These are phyloP conservation scores for Colletotrichum plurivorum DNA, from an alignment of 2,329 filamentous ascomycete species.

Conservation along the genomic window DNA sequence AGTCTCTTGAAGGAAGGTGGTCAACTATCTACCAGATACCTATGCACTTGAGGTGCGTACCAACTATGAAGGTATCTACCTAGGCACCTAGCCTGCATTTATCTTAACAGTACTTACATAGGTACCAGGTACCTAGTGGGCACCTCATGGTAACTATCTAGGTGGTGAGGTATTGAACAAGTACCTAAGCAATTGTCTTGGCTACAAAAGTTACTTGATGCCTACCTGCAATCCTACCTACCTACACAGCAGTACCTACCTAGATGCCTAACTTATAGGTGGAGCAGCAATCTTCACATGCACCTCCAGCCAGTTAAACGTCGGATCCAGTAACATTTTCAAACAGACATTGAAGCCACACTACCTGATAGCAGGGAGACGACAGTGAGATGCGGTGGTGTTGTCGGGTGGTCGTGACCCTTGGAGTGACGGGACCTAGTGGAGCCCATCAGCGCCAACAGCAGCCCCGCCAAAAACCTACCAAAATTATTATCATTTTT, in stretches of 20 bases:
- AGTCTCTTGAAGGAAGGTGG: too few species aligned
- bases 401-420: background rate
- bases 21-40: too few species aligned
- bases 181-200: background rate
- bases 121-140: too few species aligned
- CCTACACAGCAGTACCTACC: background rate
- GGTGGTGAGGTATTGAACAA: background rate
- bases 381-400: background rate
- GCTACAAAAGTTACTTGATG: too few species aligned
- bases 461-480: slow-evolving; percentile 38
- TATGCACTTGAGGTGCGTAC: background rate
- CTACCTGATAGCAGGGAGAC: too few species aligned
- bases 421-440: background rate
- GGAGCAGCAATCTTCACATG: slow-evolving; percentile 14
- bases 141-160: background rate
- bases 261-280: background rate
- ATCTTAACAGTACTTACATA: too few species aligned
- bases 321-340: slow-evolving; percentile 28
- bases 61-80: background rate
- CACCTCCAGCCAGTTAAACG: slow-evolving; percentile 28
- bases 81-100: background rate
- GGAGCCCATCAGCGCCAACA: slow-evolving; percentile 2
- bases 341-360: background rate
- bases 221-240: background rate
- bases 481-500: slow-evolving; percentile 41